Evolutionary conservation across 1,139 yeast genomes (phyloP), one percentile per base, ranked within the genome.

Genomic region (Pichia sp.): DNA sequence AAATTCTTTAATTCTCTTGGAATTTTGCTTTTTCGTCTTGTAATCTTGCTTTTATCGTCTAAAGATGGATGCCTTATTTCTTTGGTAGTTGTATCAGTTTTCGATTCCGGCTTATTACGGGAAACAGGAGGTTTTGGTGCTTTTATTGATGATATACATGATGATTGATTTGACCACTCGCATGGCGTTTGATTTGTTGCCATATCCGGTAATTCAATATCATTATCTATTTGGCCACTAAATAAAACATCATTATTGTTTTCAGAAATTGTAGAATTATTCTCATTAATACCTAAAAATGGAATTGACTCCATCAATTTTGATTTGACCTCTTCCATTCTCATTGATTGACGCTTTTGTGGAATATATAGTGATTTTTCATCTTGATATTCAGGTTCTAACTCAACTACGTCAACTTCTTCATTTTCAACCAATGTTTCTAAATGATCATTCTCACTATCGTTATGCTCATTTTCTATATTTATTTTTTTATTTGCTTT

Each of bases 1-100:
- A 55, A 39, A 37, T 55, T 54, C 25, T 47, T 53, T n/a, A 77
- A 64, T 9, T 80, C 71, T 54, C 79, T 40, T 13, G 57, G 50
- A 23, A 52, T 39, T 20, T 40, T 45, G 25, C 36, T 42, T 38
- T 56, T 53, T 18, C 46, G 42, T 27, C 22, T 38, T 20, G 29
- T 42, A 50, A 40, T 27, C 46, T 37, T 45, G 40, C 42, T 44
- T 42, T 56, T 55, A 29, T 48, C 55, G n/a, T 42, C 39, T n/a
- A 20, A 20, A 13, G 22, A 35, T 11, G 20, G 25, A 35, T 7
- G 22, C 23, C 22, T 9, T 9, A 32, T 18, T 18, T 32, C 23
- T 8, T 35, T 13, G 4, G 12, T 16, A 35, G 1, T 6, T 35
- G 24, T 2, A 20, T 35, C 22, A 35, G 38, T 3, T 20, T 20